Base-by-base conservation (phyloP, 2,329 filamentous ascomycete species). In the Alternaria viburni region DNA sequence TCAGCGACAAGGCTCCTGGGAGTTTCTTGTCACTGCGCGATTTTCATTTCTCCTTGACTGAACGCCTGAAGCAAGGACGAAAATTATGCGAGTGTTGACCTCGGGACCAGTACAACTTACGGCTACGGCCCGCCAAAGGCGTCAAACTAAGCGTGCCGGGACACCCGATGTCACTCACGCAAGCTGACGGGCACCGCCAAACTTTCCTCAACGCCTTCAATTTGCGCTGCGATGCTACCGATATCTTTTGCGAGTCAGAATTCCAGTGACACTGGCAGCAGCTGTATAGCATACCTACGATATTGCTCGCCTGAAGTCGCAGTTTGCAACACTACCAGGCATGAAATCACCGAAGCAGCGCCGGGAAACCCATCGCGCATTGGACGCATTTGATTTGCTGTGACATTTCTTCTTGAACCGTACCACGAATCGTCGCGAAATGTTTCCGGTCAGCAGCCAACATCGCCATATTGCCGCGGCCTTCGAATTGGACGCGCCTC, bases 301-400 rank as follows among this genome's bases (percentile, higher is more conserved):
- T 12, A 19, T 32, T 21, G 25, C 11, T 28, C 23, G 58, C 32
- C 32, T 57, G 19, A 30, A 57, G 30, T 50, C 26, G 17, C 21
- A 55, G 44, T 55, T 50, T 57, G 44, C 45, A 57, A 26, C 45
- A 26, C 23, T 30, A 26, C 43, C n/a, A 43, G 45, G 46, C 15
- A 41, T 41, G 19, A 52, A 57, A 43, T 46, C 41, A 36, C 57
- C 57, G 57, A 59, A 28, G 57, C 57, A 59, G 57, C 17, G 50
- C 57, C 57, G 57, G 43, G 36, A 26, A 25, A 46, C 36, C 19
- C 17, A 43, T 47, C 6, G 25, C 43, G 28, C 17, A 56, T 47
- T 47, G 46, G 59, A 43, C 36, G 36, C 36, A 41, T 17, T 55
- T 23, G 59, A 43, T 26, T 49, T 62, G 19, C 26, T 28, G 36